Conservation (phyloP, 305 asterid species). For the Fraxinus nigra region DNA sequence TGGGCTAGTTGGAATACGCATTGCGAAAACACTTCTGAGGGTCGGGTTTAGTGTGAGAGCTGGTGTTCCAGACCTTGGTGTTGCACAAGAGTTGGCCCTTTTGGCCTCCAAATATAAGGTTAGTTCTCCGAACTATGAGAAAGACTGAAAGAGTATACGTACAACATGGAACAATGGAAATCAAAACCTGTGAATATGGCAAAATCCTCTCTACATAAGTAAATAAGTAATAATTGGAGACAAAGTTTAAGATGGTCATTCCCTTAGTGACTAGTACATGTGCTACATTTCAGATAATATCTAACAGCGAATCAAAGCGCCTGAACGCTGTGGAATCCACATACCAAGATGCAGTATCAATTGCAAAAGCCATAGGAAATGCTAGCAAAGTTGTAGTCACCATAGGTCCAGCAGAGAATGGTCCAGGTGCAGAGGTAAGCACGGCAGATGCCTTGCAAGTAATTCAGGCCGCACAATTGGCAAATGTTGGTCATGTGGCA, state of each 20-base stretch:
- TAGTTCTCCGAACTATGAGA: background rate
- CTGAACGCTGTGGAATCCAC: conserved; percentile 72
- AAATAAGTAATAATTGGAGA: background rate
- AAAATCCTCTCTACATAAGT: background rate
- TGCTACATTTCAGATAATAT: conserved; percentile 52
- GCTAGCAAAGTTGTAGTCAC: conserved; percentile 94
- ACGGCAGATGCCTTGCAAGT: conserved; percentile 68
- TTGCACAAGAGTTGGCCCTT: conserved; percentile 90
- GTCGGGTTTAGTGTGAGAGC: conserved; percentile 89
- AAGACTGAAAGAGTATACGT: background rate
- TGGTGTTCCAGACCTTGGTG: conserved; percentile 79
- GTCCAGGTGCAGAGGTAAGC: conserved; percentile 58
- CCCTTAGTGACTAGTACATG: background rate
- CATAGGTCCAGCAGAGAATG: conserved; percentile 66
- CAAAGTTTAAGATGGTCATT: background rate
- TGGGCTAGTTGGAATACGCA: conserved; percentile 83
- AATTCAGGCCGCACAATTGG: conserved; percentile 72
- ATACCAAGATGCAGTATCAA: conserved; percentile 66
- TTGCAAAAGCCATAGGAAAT: conserved; percentile 87
- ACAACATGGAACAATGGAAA: background rate
- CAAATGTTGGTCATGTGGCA: conserved; percentile 84
- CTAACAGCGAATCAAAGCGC: conserved; percentile 65
- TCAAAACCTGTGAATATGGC: background rate
- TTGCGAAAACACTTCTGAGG: conserved; percentile 75
- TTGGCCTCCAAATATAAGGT: conserved; percentile 79